Percentiles rank a stretch among this genome's conserved stretches.
Conservation (phyloP, 2,329 filamentous ascomycete species). For the Fusarium multiceps region DNA sequence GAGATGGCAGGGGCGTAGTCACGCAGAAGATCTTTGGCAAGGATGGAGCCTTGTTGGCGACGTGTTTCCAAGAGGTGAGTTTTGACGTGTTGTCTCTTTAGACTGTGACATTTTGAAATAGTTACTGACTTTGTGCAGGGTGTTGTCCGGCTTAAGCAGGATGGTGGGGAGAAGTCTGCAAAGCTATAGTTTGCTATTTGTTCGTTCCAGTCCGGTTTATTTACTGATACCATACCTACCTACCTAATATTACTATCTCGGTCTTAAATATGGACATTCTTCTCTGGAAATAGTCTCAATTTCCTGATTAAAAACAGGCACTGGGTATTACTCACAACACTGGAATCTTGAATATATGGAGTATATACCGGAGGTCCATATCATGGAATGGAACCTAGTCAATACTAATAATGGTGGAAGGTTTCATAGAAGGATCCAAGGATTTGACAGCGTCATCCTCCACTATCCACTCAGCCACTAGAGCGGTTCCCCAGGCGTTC, state of each 20-base stretch:
- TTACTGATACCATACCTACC: conserved; percentile 11
- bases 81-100: conserved; percentile 31
- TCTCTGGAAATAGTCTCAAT: not conserved
- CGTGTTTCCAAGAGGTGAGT: conserved; percentile 80
- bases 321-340: not conserved
- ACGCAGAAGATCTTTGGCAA: conserved; percentile 77
- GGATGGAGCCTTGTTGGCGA: conserved; percentile 80
- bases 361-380: too few relatives aligned
- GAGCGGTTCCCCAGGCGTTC: not conserved
- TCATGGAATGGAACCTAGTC: not conserved
- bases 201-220: not conserved
- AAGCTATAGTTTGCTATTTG: conserved; percentile 47
- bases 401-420: not conserved
- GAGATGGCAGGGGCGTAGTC: conserved; percentile 80
- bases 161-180: conserved; percentile 48
- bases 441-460: not conserved
- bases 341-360: not conserved
- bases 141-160: conserved; percentile 62
- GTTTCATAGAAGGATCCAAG: not conserved
- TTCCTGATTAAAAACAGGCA: not conserved
- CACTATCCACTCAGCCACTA: not conserved
- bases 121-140: conserved; percentile 54
- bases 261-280: not conserved
- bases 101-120: not conserved
- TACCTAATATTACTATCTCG: not conserved